These are phyloP conservation scores for Rossbeevera mucosa DNA, from an alignment of 768 basidiomycete genomes.

Conservation along the genomic window DNA sequence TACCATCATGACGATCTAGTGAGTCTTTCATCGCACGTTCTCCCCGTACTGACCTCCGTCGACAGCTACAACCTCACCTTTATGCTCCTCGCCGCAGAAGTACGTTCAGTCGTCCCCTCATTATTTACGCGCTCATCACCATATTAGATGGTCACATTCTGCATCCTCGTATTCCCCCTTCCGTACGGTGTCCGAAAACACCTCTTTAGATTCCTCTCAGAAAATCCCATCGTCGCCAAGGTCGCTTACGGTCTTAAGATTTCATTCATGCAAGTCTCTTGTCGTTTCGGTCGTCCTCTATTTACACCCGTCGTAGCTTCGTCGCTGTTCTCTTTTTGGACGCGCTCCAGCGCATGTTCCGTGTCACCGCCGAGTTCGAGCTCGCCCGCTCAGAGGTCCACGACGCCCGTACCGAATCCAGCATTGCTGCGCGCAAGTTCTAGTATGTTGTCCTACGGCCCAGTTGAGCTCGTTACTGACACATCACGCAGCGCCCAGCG, in stretches of 20 bases:
- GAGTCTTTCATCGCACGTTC: slow-evolving; percentile 7
- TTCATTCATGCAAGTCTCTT: slow-evolving; percentile 74
- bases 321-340: slow-evolving; percentile 86
- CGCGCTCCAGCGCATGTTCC: slow-evolving; percentile 90
- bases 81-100: slow-evolving; percentile 73
- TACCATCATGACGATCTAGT: slow-evolving; percentile 48
- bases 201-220: slow-evolving; percentile 68
- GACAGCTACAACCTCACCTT: slow-evolving; percentile 76
- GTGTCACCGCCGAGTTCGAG: slow-evolving; percentile 68
- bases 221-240: slow-evolving; percentile 70
- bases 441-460: slow-evolving; percentile 49
- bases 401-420: slow-evolving; percentile 79
- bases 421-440: slow-evolving; percentile 88
- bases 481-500: slow-evolving; percentile 60
- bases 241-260: slow-evolving; percentile 90
- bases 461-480: not conserved
- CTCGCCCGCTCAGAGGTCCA: slow-evolving; percentile 54
- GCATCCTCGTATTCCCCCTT: slow-evolving; percentile 78
- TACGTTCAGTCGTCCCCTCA: slow-evolving; percentile 13
- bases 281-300: not conserved
- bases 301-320: slow-evolving; percentile 46
- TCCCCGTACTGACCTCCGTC: slow-evolving; percentile 1
- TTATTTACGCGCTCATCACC: not conserved
- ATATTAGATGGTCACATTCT: slow-evolving; percentile 74
- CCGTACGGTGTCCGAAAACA: slow-evolving; percentile 68